phyloP scores from a whole-genome alignment of 371 early-diverging fungal genomes.

The Mortierella sp. region DNA sequence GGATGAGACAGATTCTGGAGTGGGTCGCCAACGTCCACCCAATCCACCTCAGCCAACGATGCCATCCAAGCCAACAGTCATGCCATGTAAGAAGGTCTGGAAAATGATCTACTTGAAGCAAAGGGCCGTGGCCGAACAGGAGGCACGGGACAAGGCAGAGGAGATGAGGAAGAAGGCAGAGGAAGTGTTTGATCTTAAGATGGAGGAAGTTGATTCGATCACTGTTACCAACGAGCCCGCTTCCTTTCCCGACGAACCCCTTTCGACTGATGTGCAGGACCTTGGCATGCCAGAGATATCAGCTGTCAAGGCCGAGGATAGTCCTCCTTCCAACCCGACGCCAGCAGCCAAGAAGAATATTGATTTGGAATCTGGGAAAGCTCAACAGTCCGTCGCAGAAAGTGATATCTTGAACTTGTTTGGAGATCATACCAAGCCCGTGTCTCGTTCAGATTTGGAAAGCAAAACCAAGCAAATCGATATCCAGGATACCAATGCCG shows the following conservation, averaged over 20 bases:
- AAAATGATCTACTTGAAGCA: constrained; percentile 50
- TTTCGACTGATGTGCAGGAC: background rate
- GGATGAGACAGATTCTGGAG: constrained; percentile 19
- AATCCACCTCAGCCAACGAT: constrained; percentile 37
- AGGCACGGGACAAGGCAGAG: constrained; percentile 44
- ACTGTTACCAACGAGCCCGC: background rate
- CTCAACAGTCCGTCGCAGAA: constrained; percentile 26
- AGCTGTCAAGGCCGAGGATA: background rate
- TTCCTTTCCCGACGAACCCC: background rate
- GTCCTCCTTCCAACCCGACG: background rate
- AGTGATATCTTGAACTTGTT: constrained; percentile 49
- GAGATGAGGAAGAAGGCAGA: constrained; percentile 49
- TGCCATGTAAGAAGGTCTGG: constrained; percentile 50
- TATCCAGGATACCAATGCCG: background rate
- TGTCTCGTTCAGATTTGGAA: background rate
- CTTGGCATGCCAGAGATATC: background rate
- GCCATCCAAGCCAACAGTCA: constrained; percentile 26
- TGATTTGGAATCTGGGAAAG: background rate
- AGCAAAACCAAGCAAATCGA: background rate
- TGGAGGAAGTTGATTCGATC: constrained; percentile 35
- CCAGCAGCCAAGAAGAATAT: background rate
- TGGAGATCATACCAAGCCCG: constrained; percentile 35
- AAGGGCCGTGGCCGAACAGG: constrained; percentile 42
- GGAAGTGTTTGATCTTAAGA: constrained; percentile 50
- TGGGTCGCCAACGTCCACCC: constrained; percentile 17